These are phyloP conservation scores for Endogone sp. DNA, from an alignment of 192 early-diverging fungal species.

Conservation along the genomic window DNA sequence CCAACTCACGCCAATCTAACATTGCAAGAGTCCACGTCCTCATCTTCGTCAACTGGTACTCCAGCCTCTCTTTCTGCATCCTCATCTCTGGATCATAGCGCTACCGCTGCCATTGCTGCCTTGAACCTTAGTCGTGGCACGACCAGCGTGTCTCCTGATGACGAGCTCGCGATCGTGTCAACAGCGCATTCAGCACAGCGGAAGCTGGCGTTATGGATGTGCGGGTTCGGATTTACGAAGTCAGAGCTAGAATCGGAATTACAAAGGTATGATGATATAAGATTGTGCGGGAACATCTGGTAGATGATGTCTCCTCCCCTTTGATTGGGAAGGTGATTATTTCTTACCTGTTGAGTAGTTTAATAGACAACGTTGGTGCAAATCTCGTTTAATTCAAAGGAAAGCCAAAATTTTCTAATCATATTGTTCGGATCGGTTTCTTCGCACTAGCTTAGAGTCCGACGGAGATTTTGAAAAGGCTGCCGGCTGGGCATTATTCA, in stretches of 20 bases:
- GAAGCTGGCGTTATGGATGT: conserved; percentile 42
- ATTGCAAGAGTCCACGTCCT: conserved; percentile 23
- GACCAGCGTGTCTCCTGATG: too few relatives aligned
- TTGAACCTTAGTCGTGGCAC: too few relatives aligned
- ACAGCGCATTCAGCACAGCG: conserved; percentile 46
- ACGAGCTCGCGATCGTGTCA: conserved; percentile 25
- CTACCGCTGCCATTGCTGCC: conserved; percentile 16
- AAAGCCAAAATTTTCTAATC: too few relatives aligned
- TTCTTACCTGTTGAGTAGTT: too few relatives aligned
- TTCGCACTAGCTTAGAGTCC: conserved; percentile 56
- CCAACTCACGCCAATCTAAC: neutral
- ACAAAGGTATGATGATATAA: conserved; percentile 35
- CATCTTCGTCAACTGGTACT: conserved; percentile 34
- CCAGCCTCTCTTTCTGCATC: conserved; percentile 24
- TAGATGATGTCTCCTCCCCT: too few relatives aligned
- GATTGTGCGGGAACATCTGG: conserved; percentile 12
- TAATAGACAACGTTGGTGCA: too few relatives aligned
- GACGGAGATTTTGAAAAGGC: conserved; percentile 75
- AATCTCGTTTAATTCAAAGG: too few relatives aligned
- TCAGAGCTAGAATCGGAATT: conserved; percentile 43
- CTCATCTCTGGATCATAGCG: neutral
- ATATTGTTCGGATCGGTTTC: neutral
- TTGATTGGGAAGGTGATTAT: too few relatives aligned
- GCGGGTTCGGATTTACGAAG: conserved; percentile 44
- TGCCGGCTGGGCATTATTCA: conserved; percentile 85